Conservation (phyloP, 1,284 basidiomycete genomes). For the Abortiporus biennis region DNA sequence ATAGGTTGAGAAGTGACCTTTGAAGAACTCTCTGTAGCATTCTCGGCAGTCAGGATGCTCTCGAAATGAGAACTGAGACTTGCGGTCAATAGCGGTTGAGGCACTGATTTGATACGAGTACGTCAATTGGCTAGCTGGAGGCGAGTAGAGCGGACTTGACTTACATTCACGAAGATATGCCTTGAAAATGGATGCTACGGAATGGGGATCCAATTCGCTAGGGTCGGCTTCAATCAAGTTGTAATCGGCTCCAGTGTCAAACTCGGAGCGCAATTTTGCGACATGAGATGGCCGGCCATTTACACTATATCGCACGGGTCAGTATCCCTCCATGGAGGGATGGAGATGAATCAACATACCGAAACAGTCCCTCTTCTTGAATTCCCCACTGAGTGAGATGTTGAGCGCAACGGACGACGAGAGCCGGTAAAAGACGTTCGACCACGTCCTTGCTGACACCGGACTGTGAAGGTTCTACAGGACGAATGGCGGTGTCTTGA, state of each 20-base stretch:
- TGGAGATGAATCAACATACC: slow-evolving; percentile 32
- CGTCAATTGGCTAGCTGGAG: slow-evolving; percentile 5
- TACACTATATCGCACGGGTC: slow-evolving; percentile 39
- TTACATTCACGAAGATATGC: slow-evolving; percentile 74
- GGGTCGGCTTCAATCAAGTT: slow-evolving; percentile 72
- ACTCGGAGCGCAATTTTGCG: slow-evolving; percentile 68
- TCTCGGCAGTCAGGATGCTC: slow-evolving; percentile 59
- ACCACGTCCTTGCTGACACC: slow-evolving; percentile 33
- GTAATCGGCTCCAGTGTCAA: slow-evolving; percentile 83
- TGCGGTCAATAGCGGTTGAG: slow-evolving; percentile 74
- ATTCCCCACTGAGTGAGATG: slow-evolving; percentile 77
- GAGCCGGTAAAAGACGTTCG: slow-evolving; percentile 56
- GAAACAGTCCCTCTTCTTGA: slow-evolving; percentile 79
- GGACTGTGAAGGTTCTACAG: slow-evolving; percentile 14
- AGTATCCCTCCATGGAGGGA: slow-evolving; percentile 3
- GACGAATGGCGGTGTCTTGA: slow-evolving; percentile 49
- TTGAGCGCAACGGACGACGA: slow-evolving; percentile 74
- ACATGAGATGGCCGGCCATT: slow-evolving; percentile 74
- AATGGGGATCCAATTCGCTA: slow-evolving; percentile 85
- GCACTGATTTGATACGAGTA: slow-evolving; percentile 56
- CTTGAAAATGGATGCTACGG: slow-evolving; percentile 84
- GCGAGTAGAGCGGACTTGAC: slow-evolving; percentile 21
- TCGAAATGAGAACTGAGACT: slow-evolving; percentile 71
- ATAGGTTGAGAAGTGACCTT: too few species aligned
- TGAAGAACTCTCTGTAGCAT: too few species aligned